Percentiles rank a stretch among this genome's conserved stretches.
These are phyloP conservation scores for Croton laevigatus DNA, from an alignment of 441 rosid genomes.

Conservation along the genomic window DNA sequence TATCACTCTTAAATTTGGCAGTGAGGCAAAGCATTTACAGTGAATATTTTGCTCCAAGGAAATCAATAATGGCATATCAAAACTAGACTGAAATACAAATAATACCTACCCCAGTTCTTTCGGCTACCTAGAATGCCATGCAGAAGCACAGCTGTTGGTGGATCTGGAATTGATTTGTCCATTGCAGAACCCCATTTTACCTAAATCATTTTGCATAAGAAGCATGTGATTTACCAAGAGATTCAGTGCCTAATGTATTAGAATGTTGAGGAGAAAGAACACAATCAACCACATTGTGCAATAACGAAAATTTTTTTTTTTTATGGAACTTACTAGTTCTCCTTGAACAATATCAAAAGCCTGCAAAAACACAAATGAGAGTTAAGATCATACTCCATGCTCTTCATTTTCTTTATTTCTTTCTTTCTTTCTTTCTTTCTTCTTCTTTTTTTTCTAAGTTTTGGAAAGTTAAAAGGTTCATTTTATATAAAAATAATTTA, in stretches of 20 bases:
- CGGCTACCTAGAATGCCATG: conserved; percentile 92
- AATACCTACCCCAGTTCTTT: conserved; percentile 83
- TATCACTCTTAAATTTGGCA: neutral
- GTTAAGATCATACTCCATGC: neutral
- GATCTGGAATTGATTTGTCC: conserved; percentile 70
- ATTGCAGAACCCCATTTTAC: conserved; percentile 76
- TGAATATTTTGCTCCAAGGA: neutral
- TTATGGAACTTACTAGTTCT: conserved; percentile 57
- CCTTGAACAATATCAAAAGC: conserved; percentile 96
- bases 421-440: no score
- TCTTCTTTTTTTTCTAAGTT: no score
- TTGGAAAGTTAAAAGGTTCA: no score
- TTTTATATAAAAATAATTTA: no score
- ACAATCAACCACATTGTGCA: neutral
- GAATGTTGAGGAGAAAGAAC: neutral
- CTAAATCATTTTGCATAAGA: conserved; percentile 29
- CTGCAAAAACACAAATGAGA: conserved; percentile 40
- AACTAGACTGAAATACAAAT: neutral
- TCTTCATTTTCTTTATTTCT: neutral
- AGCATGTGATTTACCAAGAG: neutral
- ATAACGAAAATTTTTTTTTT: conserved; percentile 1
- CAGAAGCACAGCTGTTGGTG: conserved; percentile 91
- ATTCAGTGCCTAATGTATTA: neutral
- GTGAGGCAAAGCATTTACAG: neutral
- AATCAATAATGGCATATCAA: neutral